Conservation (phyloP, 2,329 filamentous ascomycete genomes). For the Hypoxylon sp. region DNA sequence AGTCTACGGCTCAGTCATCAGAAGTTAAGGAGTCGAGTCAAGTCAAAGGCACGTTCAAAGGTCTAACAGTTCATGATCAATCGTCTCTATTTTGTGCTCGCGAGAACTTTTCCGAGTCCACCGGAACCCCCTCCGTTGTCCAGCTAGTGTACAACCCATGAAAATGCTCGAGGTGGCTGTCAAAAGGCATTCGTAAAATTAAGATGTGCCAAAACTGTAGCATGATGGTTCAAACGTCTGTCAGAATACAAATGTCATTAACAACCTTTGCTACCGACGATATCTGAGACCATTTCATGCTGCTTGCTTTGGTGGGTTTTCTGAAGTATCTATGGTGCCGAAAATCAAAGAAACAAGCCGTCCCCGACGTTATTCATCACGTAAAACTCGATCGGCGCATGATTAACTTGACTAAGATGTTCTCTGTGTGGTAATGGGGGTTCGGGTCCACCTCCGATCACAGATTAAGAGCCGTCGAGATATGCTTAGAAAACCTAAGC, state of each 20-base stretch:
- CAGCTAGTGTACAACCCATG: conserved; percentile 55
- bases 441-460: conserved; percentile 47
- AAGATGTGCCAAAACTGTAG: conserved; percentile 49
- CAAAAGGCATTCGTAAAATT: conserved; percentile 55
- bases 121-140: conserved; percentile 51
- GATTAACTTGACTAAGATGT: conserved; percentile 47
- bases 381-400: conserved; percentile 44
- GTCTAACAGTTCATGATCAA: conserved; percentile 44
- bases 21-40: not conserved
- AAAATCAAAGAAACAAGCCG: conserved; percentile 51
- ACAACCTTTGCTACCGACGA: conserved; percentile 46
- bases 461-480: conserved; percentile 46
- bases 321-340: conserved; percentile 48
- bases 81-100: conserved; percentile 51
- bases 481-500: conserved; percentile 51
- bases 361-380: conserved; percentile 42
- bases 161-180: conserved; percentile 52
- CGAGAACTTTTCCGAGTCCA: conserved; percentile 54
- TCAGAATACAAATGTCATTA: conserved; percentile 45
- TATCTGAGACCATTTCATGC: conserved; percentile 50
- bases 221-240: conserved; percentile 41
- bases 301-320: conserved; percentile 47
- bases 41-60: conserved; percentile 4
- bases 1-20: not conserved
- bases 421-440: conserved; percentile 46